These are phyloP conservation scores for Penicillium coprophilum DNA, from an alignment of 495 filamentous ascomycete genomes.

Conservation along the genomic window DNA sequence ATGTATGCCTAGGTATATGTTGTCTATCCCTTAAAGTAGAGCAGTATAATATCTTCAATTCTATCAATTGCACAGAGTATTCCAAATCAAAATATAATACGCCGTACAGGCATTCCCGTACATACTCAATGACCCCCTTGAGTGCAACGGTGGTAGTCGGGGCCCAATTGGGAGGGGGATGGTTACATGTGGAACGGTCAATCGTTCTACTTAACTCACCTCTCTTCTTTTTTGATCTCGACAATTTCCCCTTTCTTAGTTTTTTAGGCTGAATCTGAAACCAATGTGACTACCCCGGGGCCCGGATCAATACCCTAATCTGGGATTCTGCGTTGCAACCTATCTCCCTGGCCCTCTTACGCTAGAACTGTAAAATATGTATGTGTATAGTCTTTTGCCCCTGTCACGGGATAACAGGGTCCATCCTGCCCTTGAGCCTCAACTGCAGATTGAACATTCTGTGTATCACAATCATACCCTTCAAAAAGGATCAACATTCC, in stretches of 20 bases:
- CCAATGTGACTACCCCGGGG: too few species aligned
- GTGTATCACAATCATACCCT: not conserved
- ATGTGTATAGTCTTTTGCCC: not conserved
- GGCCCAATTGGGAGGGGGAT: constrained; percentile 35
- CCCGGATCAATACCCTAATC: constrained; percentile 2
- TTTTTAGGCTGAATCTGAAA: constrained; percentile 5
- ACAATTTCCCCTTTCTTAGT: not conserved
- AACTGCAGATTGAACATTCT: not conserved
- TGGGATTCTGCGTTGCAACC: not conserved
- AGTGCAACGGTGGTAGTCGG: constrained; percentile 48
- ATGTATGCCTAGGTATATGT: too few species aligned
- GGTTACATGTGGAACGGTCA: constrained; percentile 42
- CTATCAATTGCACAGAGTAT: too few species aligned
- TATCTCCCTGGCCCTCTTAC: not conserved
- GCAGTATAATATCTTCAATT: too few species aligned
- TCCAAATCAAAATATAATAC: not conserved
- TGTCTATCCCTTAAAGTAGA: too few species aligned
- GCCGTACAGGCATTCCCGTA: constrained; percentile 19
- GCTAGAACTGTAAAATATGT: not conserved
- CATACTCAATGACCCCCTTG: constrained; percentile 34
- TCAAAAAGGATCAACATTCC: constrained; percentile 1
- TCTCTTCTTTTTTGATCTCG: constrained; percentile 12
- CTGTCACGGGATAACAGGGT: not conserved
- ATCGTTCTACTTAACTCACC: constrained; percentile 16
- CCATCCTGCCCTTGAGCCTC: constrained; percentile 5